Percentiles rank a stretch among this genome's conserved stretches.
Evolutionary conservation across 2,329 filamentous ascomycete genomes (phyloP).

Genomic region (Neofusicoccum sp.): DNA sequence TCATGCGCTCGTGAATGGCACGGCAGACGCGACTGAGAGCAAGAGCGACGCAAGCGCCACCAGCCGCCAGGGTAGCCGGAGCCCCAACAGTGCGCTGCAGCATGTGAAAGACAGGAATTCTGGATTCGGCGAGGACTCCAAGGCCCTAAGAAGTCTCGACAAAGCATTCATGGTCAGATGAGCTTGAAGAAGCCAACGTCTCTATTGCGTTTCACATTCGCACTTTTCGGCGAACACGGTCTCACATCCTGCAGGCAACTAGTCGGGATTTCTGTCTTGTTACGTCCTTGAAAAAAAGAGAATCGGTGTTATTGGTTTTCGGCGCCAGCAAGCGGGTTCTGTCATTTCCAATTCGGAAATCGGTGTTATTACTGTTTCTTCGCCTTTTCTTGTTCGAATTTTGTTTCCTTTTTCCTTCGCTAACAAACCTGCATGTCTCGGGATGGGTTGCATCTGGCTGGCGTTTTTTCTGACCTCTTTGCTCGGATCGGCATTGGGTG

Average conservation of each 20-base stretch:
- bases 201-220: slow-evolving; percentile 5
- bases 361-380: slow-evolving; percentile 1
- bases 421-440: slow-evolving; percentile 5
- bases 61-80: slow-evolving; percentile 44
- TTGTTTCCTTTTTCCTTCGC: slow-evolving; percentile 4
- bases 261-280: background rate
- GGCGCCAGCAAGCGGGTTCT: background rate
- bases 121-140: slow-evolving; percentile 15
- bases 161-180: slow-evolving; percentile 18
- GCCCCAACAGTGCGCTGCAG: slow-evolving; percentile 27
- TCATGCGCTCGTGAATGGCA: slow-evolving; percentile 44
- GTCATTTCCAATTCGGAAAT: background rate
- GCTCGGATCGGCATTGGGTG: background rate
- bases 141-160: slow-evolving; percentile 16
- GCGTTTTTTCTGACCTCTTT: background rate
- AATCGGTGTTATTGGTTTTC: background rate
- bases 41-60: slow-evolving; percentile 29
- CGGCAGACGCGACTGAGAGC: slow-evolving; percentile 26
- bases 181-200: slow-evolving; percentile 8
- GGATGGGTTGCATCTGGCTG: slow-evolving; percentile 11
- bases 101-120: slow-evolving; percentile 12
- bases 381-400: background rate
- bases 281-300: background rate
- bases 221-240: background rate
- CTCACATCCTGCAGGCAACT: background rate